Conservation (phyloP, 225 moss, liverwort and hornwort genomes). For the Marchantia paleacea region DNA sequence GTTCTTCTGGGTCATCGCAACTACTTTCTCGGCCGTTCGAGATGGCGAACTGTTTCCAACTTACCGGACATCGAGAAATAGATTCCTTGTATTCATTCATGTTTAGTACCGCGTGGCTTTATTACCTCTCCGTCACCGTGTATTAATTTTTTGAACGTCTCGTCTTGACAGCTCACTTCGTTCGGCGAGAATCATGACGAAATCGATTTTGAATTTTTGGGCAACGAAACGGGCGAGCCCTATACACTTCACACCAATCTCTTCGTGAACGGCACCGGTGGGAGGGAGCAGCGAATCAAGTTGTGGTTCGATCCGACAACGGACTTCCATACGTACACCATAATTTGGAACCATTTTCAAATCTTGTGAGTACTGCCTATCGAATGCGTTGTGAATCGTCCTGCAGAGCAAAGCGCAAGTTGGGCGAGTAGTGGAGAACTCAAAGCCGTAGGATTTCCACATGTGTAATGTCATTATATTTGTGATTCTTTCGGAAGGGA, state of each 20-base stretch:
- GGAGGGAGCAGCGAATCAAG: slow-evolving; percentile 58
- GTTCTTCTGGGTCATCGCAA: too few relatives aligned
- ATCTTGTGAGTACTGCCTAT: slow-evolving; percentile 44
- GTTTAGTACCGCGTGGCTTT: background rate
- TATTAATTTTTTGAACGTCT: background rate
- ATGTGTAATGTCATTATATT: background rate
- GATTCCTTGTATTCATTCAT: background rate
- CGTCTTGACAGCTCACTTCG: slow-evolving; percentile 48
- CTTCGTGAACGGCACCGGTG: slow-evolving; percentile 51
- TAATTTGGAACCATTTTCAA: slow-evolving; percentile 70
- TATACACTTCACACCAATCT: slow-evolving; percentile 67
- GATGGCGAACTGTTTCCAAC: too few relatives aligned
- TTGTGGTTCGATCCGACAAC: slow-evolving; percentile 62
- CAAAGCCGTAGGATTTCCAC: background rate
- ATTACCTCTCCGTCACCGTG: background rate
- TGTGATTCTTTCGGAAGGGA: too few relatives aligned
- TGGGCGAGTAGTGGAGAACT: background rate
- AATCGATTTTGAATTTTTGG: slow-evolving; percentile 78
- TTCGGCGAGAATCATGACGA: slow-evolving; percentile 61
- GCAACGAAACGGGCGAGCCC: slow-evolving; percentile 63
- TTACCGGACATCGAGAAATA: too few relatives aligned
- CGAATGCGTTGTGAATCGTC: background rate
- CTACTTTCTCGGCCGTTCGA: too few relatives aligned
- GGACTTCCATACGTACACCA: slow-evolving; percentile 62
- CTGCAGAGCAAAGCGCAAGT: background rate